phyloP scores from a whole-genome alignment of 495 filamentous ascomycete species.

The Mycothermus thermophilus region DNA sequence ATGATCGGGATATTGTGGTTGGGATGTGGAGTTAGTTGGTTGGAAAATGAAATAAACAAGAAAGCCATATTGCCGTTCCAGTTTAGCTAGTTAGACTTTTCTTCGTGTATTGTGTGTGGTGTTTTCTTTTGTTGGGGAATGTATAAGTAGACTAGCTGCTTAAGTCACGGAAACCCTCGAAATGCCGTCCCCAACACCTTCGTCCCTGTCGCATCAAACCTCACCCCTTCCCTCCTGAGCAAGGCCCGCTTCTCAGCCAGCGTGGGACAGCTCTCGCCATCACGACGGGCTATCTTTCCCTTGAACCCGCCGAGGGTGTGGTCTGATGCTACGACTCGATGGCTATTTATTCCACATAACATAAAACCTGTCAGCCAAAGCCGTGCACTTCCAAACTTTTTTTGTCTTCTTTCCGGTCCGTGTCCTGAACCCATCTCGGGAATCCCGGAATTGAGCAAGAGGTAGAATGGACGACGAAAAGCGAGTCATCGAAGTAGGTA shows the following conservation, averaged over 20 bases:
- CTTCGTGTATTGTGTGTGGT: too few relatives aligned
- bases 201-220: slow-evolving; percentile 22
- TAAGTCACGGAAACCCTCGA: slow-evolving; percentile 14
- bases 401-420: neutral
- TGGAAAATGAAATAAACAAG: neutral
- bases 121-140: too few relatives aligned
- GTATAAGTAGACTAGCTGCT: too few relatives aligned
- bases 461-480: neutral
- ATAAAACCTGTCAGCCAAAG: too few relatives aligned
- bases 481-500: neutral
- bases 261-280: slow-evolving; percentile 28
- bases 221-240: slow-evolving; percentile 28
- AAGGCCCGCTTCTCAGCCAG: slow-evolving; percentile 30
- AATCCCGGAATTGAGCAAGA: too few relatives aligned
- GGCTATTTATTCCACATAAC: too few relatives aligned
- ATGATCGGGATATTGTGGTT: neutral
- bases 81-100: too few relatives aligned
- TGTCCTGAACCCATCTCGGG: too few relatives aligned
- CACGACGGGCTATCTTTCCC: slow-evolving; percentile 24
- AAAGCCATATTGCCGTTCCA: too few relatives aligned
- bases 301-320: slow-evolving; percentile 39
- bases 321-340: slow-evolving; percentile 35
- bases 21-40: neutral
- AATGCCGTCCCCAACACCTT: slow-evolving; percentile 35
- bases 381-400: too few relatives aligned